A percentile compares a stretch with the other conserved stretches of the same genome.
Evolutionary conservation across 805 yeast species (phyloP).

Genomic region (Starmerella tilneyi): DNA sequence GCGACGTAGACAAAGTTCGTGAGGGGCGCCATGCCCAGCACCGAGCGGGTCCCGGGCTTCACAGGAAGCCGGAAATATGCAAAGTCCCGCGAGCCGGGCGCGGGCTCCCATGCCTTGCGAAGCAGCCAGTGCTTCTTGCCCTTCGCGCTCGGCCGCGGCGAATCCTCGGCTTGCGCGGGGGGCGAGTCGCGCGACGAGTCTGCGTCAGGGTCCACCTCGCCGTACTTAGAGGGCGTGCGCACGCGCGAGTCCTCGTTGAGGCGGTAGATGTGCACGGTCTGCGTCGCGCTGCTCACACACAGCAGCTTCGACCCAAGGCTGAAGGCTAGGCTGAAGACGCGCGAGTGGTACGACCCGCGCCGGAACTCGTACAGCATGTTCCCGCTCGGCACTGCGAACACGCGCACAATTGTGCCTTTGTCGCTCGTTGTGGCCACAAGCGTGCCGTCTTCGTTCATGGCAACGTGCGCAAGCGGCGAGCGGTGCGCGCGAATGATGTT

Average conservation of each 20-base stretch:
- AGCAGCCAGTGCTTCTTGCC: conserved; percentile 15
- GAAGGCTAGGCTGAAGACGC: conserved; percentile 65
- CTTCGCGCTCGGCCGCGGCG: conserved; percentile 2
- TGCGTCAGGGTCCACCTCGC: not conserved
- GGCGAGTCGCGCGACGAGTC: not conserved
- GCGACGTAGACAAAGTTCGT: conserved; percentile 41
- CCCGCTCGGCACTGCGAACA: conserved; percentile 54
- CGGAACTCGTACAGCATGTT: conserved; percentile 59
- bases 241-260: conserved; percentile 11
- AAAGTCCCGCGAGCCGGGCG: conserved; percentile 62
- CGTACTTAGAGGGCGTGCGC: not conserved
- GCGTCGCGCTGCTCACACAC: conserved; percentile 79
- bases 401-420: conserved; percentile 81
- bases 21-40: conserved; percentile 33
- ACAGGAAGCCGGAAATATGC: conserved; percentile 71
- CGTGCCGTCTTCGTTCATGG: conserved; percentile 64
- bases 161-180: not conserved
- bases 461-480: conserved; percentile 55
- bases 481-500: conserved; percentile 82
- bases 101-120: conserved; percentile 6
- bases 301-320: conserved; percentile 58
- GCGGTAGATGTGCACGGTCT: conserved; percentile 79
- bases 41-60: conserved; percentile 27
- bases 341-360: conserved; percentile 77
- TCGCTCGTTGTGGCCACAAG: conserved; percentile 80